phyloP scores from a whole-genome alignment of 805 yeast species.

The Starmerella ratchasimensis region DNA sequence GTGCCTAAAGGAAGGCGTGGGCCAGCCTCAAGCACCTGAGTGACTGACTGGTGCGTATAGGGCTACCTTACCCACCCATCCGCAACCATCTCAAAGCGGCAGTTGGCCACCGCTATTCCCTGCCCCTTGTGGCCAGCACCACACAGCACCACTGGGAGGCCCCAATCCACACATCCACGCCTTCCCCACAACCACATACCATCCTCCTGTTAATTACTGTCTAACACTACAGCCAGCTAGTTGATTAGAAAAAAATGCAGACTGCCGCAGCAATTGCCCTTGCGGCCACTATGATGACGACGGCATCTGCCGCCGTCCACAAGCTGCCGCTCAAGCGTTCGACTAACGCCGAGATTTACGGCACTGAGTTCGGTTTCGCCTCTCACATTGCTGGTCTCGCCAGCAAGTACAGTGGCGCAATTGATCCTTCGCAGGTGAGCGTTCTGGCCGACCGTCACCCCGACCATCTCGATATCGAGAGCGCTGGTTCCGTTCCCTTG shows the following conservation, averaged over 20 bases:
- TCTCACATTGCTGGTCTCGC: constrained; percentile 19
- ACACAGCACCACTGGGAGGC: too few species aligned
- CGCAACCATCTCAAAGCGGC: too few species aligned
- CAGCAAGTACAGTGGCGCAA: constrained; percentile 17
- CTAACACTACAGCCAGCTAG: neutral
- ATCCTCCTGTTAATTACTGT: neutral
- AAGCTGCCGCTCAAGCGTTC: constrained; percentile 15
- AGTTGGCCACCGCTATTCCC: too few species aligned
- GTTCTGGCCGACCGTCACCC: constrained; percentile 10
- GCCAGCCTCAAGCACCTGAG: too few species aligned
- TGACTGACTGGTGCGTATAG: too few species aligned
- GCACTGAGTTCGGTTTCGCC: constrained; percentile 16
- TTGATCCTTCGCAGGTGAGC: constrained; percentile 9
- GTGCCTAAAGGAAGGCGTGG: too few species aligned
- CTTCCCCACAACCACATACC: neutral
- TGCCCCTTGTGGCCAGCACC: too few species aligned
- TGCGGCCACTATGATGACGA: constrained; percentile 16
- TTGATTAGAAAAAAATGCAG: too few species aligned
- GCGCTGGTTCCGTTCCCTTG: constrained; percentile 45
- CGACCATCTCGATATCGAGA: constrained; percentile 9
- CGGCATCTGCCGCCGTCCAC: constrained; percentile 19
- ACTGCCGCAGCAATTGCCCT: constrained; percentile 9
- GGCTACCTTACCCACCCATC: too few species aligned
- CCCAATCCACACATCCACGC: too few species aligned
- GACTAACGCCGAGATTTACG: constrained; percentile 15